Evolutionary conservation across 768 basidiomycete genomes (phyloP).

Genomic region (Botryobasidium botryosum): DNA sequence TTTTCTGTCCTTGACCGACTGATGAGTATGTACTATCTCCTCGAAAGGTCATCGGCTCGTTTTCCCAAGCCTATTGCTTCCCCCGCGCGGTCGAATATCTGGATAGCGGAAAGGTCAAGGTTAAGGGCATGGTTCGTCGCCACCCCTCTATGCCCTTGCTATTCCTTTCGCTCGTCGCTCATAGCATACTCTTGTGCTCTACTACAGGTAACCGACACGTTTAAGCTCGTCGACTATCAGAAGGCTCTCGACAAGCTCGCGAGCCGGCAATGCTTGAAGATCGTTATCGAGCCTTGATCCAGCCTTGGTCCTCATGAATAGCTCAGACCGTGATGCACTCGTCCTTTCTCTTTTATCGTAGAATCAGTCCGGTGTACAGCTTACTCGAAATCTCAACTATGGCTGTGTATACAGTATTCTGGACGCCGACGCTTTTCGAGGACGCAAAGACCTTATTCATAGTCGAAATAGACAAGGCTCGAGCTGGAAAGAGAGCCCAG

Average conservation of each 20-base stretch:
- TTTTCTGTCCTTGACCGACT: constrained; percentile 2
- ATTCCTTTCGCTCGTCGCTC: neutral
- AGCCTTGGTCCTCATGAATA: too few relatives aligned
- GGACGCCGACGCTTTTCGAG: too few relatives aligned
- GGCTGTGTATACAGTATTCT: too few relatives aligned
- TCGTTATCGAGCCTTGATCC: constrained; percentile 12
- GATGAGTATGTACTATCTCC: neutral
- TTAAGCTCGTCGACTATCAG: constrained; percentile 41
- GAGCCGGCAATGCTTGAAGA: constrained; percentile 24
- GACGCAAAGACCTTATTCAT: too few relatives aligned
- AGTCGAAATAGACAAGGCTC: too few relatives aligned
- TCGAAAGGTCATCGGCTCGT: constrained; percentile 69
- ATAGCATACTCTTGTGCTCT: neutral
- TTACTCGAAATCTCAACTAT: too few relatives aligned
- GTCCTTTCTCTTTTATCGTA: too few relatives aligned
- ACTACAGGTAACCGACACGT: constrained; percentile 36
- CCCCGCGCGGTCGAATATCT: constrained; percentile 80
- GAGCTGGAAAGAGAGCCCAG: too few relatives aligned
- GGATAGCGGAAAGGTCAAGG: constrained; percentile 66
- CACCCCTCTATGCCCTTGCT: too few relatives aligned
- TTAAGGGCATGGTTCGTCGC: constrained; percentile 55
- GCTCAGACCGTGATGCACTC: too few relatives aligned
- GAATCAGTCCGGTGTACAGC: too few relatives aligned
- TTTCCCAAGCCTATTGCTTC: constrained; percentile 81
- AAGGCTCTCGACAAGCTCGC: constrained; percentile 50